phyloP scores from a whole-genome alignment of 2,329 filamentous ascomycete species.

The Diaporthe caulivora region DNA sequence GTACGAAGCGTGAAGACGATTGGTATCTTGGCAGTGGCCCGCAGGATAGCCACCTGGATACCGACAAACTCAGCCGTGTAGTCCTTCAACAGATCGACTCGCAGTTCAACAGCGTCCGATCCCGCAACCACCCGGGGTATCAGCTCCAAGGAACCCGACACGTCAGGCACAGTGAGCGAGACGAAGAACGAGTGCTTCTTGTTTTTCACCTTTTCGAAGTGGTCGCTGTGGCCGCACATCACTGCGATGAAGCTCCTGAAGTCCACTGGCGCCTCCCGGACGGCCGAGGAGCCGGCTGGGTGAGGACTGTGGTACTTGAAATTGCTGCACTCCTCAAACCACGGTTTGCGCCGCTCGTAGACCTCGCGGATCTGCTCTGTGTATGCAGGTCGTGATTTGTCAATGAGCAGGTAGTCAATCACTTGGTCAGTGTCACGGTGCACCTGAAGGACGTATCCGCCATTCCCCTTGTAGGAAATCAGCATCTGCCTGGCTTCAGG shows the following conservation, averaged over 20 bases:
- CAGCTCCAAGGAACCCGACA: slow-evolving; percentile 72
- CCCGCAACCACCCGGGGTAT: slow-evolving; percentile 83
- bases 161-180: slow-evolving; percentile 84
- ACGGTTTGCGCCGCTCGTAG: slow-evolving; percentile 88
- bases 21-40: slow-evolving; percentile 78
- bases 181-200: slow-evolving; percentile 91
- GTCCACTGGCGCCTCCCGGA: slow-evolving; percentile 69
- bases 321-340: slow-evolving; percentile 94
- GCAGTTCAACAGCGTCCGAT: slow-evolving; percentile 91
- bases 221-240: slow-evolving; percentile 73
- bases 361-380: slow-evolving; percentile 92
- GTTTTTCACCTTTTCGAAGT: slow-evolving; percentile 66
- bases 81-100: slow-evolving; percentile 90
- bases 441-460: slow-evolving; percentile 88
- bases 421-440: slow-evolving; percentile 90
- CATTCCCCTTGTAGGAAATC: slow-evolving; percentile 76
- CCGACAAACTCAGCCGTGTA: slow-evolving; percentile 81
- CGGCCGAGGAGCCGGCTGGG: slow-evolving; percentile 54
- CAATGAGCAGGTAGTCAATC: slow-evolving; percentile 87
- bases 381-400: slow-evolving; percentile 93
- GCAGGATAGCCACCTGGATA: slow-evolving; percentile 83
- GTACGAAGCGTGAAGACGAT: slow-evolving; percentile 95
- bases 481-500: slow-evolving; percentile 83
- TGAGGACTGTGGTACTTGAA: slow-evolving; percentile 90
- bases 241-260: slow-evolving; percentile 80